These are phyloP conservation scores for Fusarium chlamydosporum DNA, from an alignment of 2,329 filamentous ascomycete genomes.

Conservation along the genomic window DNA sequence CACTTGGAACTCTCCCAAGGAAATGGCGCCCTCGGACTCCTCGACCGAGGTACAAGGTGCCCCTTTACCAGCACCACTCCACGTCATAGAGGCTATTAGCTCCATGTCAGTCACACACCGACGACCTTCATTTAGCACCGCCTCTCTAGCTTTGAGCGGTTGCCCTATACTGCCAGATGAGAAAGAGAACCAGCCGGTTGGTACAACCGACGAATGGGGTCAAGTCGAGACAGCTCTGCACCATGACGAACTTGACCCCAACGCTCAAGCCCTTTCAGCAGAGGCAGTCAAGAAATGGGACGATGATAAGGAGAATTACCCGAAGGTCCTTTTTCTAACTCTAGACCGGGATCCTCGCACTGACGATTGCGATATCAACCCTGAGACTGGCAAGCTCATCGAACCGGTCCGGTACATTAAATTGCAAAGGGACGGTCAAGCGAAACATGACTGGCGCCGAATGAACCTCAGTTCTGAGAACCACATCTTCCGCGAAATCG, in stretches of 20 bases:
- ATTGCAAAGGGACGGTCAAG: slow-evolving; percentile 41
- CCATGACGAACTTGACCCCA: not conserved
- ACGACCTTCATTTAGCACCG: slow-evolving; percentile 4
- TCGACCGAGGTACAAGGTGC: slow-evolving; percentile 3
- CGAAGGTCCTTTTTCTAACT: not conserved
- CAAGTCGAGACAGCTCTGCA: not conserved
- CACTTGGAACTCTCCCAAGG: slow-evolving; percentile 27
- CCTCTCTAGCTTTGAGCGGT: slow-evolving; percentile 34
- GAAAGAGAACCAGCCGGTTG: not conserved
- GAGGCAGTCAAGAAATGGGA: slow-evolving; percentile 18
- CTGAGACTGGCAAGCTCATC: slow-evolving; percentile 55
- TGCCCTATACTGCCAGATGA: not conserved
- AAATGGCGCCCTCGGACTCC: not conserved
- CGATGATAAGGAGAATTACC: not conserved
- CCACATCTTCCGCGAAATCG: slow-evolving; percentile 48
- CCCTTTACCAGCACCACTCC: slow-evolving; percentile 41
- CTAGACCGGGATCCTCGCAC: slow-evolving; percentile 4
- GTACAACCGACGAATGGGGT: not conserved
- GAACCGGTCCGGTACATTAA: slow-evolving; percentile 53
- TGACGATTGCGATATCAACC: slow-evolving; percentile 55
- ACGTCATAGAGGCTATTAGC: slow-evolving; percentile 39
- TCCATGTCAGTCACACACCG: not conserved
- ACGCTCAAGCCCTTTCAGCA: not conserved
- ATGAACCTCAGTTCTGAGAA: slow-evolving; percentile 50
- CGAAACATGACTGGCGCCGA: slow-evolving; percentile 50